Evolutionary conservation across 192 early-diverging fungal species (phyloP), one percentile per base, ranked within the genome.

Genomic region (Mortierella antarctica): DNA sequence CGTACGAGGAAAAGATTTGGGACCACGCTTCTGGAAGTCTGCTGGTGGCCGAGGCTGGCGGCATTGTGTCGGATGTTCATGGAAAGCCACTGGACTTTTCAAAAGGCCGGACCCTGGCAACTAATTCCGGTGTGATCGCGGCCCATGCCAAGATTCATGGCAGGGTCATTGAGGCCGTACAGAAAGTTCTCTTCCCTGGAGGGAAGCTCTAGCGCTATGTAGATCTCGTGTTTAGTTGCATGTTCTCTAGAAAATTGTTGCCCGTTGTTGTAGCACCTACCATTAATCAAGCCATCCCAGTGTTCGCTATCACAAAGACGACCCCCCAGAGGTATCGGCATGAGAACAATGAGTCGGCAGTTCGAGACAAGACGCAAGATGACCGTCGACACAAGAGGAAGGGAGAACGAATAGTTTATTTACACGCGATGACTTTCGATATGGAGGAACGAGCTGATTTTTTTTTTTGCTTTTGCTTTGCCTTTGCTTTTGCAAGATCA

Each of bases 1-100:
- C 88, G 20, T 99, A 99, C 78, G 89, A 92, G 52, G 98, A 99
- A 70, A 99, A 98, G 87, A 99, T 98, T 79, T 99, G 98, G 98
- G 98, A 99, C 83, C 98, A 99, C 85, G 98, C 95, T 49, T 93
- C 94, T 5, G 98, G 98, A 17, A 89, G 89, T 69, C 82, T 99
- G 11, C 80, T 99, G 64, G 89, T 99, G n/a, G 74, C 87, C 9
- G 98, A 99, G 77, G 95, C 97, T 23, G 98, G 98, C 4, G 98
- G 98, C 41, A 87, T 87, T 31, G 90, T 98, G 5, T 88, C 92
- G 12, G 97, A 98, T 74, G 78, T 97, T 31, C 57, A 90, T 65
- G 96, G 96, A 41, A 89, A 93, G 64, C 88, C 90, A 11, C 86
- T 99, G 58, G 96, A 98, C 77, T 99, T 98, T 68, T 93, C 96